A percentile compares a stretch with the other conserved stretches of the same genome.
Conservation (phyloP, 176 grass and related monocot species). For the Poa pratensis region DNA sequence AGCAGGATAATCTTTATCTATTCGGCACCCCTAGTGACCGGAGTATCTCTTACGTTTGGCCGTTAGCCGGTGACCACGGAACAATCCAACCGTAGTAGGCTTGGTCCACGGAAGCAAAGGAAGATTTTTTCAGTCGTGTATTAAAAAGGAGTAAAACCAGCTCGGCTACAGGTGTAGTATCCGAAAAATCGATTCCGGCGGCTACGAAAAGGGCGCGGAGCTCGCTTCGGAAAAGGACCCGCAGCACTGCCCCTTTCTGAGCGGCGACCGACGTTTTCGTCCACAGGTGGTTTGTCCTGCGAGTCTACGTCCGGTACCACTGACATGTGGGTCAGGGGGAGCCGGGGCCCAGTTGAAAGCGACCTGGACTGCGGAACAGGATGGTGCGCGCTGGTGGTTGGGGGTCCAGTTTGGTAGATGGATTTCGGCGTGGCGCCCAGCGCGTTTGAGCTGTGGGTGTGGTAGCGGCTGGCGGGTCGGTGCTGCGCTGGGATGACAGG, state of each 20-base stretch:
- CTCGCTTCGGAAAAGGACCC: background rate
- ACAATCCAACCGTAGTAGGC: background rate
- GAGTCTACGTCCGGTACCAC: fast-evolving
- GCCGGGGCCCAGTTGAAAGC: background rate
- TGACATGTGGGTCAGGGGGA: background rate
- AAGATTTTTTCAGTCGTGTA: background rate
- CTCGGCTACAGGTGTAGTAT: too few relatives aligned
- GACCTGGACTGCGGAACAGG: too few relatives aligned
- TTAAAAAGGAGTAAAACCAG: background rate
- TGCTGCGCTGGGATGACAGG: too few relatives aligned
- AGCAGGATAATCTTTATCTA: background rate
- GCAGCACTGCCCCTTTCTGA: conserved; percentile 10
- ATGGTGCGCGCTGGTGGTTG: background rate
- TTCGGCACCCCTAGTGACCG: background rate
- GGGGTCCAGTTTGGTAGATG: background rate
- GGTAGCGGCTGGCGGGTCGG: background rate
- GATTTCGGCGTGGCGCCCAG: conserved; percentile 39
- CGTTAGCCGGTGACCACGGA: background rate
- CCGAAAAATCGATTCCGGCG: background rate
- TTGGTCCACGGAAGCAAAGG: conserved; percentile 27
- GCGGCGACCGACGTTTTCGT: background rate
- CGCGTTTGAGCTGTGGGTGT: conserved; percentile 42
- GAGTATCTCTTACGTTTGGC: background rate
- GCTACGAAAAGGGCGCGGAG: background rate
- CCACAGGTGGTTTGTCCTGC: background rate